These are phyloP conservation scores for Lactarius tabidus DNA, from an alignment of 768 basidiomycete genomes.

Conservation along the genomic window DNA sequence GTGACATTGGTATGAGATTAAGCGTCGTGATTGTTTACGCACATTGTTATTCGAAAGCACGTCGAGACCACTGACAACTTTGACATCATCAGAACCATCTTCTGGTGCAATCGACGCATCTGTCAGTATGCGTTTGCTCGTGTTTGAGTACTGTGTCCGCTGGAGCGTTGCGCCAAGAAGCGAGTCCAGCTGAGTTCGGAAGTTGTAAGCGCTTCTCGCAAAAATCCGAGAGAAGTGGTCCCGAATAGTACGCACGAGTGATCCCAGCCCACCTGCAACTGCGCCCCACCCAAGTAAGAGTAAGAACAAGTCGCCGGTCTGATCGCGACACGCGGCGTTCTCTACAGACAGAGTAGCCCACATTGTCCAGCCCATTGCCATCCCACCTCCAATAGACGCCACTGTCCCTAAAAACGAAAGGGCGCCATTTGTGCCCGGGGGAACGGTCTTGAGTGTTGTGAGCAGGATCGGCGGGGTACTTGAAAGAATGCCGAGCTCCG, in stretches of 20 bases:
- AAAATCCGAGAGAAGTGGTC: not conserved
- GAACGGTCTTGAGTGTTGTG: constrained; percentile 70
- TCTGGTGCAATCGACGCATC: constrained; percentile 39
- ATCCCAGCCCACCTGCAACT: constrained; percentile 71
- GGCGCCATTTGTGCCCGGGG: constrained; percentile 89
- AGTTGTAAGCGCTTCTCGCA: not conserved
- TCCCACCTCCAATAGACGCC: constrained; percentile 70
- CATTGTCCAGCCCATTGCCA: constrained; percentile 62
- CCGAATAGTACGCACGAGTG: constrained; percentile 59
- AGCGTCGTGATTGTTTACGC: constrained; percentile 24
- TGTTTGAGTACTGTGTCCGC: constrained; percentile 64
- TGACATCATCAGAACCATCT: constrained; percentile 44
- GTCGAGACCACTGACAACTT: constrained; percentile 57
- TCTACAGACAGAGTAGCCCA: constrained; percentile 56
- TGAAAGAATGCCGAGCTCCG: constrained; percentile 88
- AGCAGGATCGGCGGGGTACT: constrained; percentile 63
- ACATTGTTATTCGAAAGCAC: constrained; percentile 85
- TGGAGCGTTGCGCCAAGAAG: constrained; percentile 86
- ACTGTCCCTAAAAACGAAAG: constrained; percentile 72
- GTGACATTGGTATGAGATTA: not conserved
- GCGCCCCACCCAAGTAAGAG: constrained; percentile 56
- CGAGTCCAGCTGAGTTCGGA: constrained; percentile 62
- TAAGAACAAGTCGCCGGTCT: constrained; percentile 38
- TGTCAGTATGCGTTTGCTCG: constrained; percentile 59
- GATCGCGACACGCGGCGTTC: constrained; percentile 48